A percentile compares a stretch with the other conserved stretches of the same genome.
Conservation (phyloP, 768 basidiomycete genomes). For the Royoungia palumana region DNA sequence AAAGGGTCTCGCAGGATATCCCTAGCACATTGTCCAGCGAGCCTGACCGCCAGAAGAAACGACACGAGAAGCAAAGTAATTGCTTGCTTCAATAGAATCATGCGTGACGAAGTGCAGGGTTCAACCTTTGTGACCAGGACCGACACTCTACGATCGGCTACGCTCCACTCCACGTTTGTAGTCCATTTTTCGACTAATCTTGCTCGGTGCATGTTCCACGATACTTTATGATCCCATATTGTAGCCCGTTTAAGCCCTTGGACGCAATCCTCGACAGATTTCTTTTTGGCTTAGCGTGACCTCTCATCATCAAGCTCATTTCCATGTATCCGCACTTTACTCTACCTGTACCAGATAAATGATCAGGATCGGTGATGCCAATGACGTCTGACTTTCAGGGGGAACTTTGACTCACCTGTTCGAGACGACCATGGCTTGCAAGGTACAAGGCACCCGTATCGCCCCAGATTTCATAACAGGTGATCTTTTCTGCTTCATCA, state of each 20-base stretch:
- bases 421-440: conserved; percentile 48
- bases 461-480: conserved; percentile 63
- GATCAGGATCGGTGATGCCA: neutral
- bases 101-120: neutral
- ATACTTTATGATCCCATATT: conserved; percentile 21
- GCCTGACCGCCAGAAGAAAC: conserved; percentile 26
- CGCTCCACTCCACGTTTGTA: neutral
- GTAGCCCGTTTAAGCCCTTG: conserved; percentile 12
- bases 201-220: conserved; percentile 1
- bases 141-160: conserved; percentile 3
- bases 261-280: neutral
- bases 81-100: conserved; percentile 26
- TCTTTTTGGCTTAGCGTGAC: neutral
- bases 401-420: conserved; percentile 5
- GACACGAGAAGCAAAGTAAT: conserved; percentile 24
- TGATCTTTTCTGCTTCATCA: conserved; percentile 53
- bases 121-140: neutral
- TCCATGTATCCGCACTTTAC: conserved; percentile 3
- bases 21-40: conserved; percentile 10
- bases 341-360: conserved; percentile 14
- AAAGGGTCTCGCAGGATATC: conserved; percentile 9
- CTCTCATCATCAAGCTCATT: neutral
- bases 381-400: neutral
- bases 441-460: conserved; percentile 65
- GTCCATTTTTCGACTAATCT: neutral